phyloP scores from a whole-genome alignment of 257 asterid genomes.

The Gentiana straminea region DNA sequence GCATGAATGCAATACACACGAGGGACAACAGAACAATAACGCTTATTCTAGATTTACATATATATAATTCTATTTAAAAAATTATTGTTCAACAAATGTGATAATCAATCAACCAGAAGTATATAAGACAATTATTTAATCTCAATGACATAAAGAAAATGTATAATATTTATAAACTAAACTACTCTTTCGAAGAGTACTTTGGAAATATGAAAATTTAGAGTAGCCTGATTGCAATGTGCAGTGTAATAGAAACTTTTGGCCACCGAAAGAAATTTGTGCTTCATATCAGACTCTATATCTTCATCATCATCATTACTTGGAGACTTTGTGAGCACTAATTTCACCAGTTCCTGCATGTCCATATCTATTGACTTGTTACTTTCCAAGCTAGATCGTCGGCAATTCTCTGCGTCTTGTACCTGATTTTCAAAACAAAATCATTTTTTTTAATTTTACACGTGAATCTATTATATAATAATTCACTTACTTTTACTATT shows the following conservation, averaged over 20 bases:
- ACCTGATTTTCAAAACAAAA: conserved; percentile 7
- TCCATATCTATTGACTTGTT: conserved; percentile 28
- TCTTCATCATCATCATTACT: conserved; percentile 3
- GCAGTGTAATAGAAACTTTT: conserved; percentile 56
- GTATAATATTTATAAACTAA: conserved; percentile 10
- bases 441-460: too few relatives aligned
- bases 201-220: conserved; percentile 47
- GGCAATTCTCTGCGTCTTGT: conserved; percentile 11
- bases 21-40: too few relatives aligned
- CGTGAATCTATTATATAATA: too few relatives aligned
- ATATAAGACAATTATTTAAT: too few relatives aligned
- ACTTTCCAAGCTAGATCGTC: conserved; percentile 9
- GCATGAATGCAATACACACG: too few relatives aligned
- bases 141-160: too few relatives aligned
- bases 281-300: conserved; percentile 33
- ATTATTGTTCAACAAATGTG: too few relatives aligned
- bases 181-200: conserved; percentile 58
- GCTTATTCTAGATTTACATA: too few relatives aligned
- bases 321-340: conserved; percentile 32
- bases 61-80: too few relatives aligned
- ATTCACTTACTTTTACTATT: too few relatives aligned
- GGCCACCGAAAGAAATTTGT: conserved; percentile 44
- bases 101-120: too few relatives aligned
- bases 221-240: conserved; percentile 36
- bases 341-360: conserved; percentile 48